phyloP scores from a whole-genome alignment of 2,329 filamentous ascomycete genomes.

The Diaporthe citrichinensis region DNA sequence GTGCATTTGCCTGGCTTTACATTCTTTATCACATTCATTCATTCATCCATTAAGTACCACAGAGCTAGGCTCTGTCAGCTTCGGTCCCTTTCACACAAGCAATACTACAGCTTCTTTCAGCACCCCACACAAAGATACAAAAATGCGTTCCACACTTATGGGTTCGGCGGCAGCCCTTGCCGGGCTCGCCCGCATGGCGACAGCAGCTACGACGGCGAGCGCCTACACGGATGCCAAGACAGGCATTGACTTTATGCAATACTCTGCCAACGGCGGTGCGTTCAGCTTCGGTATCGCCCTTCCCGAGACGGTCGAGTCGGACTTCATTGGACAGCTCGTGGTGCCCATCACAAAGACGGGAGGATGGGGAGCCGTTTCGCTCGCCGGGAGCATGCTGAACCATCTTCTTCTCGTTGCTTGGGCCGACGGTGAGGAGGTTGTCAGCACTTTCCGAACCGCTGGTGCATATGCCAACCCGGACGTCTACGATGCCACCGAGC shows the following conservation, averaged over 20 bases:
- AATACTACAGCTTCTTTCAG: neutral
- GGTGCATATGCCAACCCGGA: conserved; percentile 57
- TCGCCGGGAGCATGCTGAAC: conserved; percentile 59
- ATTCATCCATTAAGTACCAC: conserved; percentile 5
- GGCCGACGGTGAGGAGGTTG: conserved; percentile 56
- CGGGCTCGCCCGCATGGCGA: conserved; percentile 44
- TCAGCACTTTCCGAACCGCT: conserved; percentile 43
- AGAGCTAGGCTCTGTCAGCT: conserved; percentile 34
- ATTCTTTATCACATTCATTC: conserved; percentile 26
- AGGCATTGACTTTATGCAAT: conserved; percentile 60
- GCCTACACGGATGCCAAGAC: conserved; percentile 52
- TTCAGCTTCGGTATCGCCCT: conserved; percentile 66
- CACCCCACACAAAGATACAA: neutral
- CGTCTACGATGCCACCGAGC: conserved; percentile 53
- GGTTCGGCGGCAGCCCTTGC: conserved; percentile 41
- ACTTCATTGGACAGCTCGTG: conserved; percentile 69
- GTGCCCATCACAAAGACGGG: conserved; percentile 53
- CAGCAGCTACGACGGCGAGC: conserved; percentile 44
- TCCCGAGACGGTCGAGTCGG: conserved; percentile 61
- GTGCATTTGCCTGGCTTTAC: conserved; percentile 20
- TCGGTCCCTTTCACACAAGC: neutral
- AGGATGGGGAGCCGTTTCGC: conserved; percentile 63
- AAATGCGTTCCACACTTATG: conserved; percentile 42
- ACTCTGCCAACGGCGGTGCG: conserved; percentile 50
- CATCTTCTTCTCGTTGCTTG: conserved; percentile 61